Base-by-base conservation (phyloP, 1,139 yeast species). In the Scheffersomyces quercinus region DNA sequence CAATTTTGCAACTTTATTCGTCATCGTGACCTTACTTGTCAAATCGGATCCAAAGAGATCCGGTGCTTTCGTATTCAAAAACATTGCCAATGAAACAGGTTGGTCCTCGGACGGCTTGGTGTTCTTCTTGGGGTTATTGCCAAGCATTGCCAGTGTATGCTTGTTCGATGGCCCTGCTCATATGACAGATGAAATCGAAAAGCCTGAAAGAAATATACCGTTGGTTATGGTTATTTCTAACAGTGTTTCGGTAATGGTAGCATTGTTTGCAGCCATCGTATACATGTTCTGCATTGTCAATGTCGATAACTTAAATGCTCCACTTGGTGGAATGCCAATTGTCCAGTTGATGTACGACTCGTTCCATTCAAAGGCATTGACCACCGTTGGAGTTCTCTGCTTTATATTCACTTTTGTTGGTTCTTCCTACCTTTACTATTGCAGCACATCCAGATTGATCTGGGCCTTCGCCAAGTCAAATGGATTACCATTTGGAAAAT, bases 81-180 rank as follows among this genome's bases (percentile, higher is more conserved):
- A 58, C 11, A 52, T 64, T 15, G 47, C 51, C 29, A 64, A 64
- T 43, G 60, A 59, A 20, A 56, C 66, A 5, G 68, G 67, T 14
- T 64, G 67, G 67, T 44, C 45, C 28, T 59, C 64, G 5, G 55
- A 60, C 29, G 67, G 66, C 0, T 49, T 64, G 30, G 67, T 62
- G 2, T 64, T 64, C 45, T 62, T 62, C 44, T 46, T 64, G 35
- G 62, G 68, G 4, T 48, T 64, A 30, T 51, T 62, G 13, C 68
- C 67, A 3, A 55, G 62, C 28, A 58, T 62, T 42, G 65, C 67
- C 13, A 56, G 58, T 15, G 60, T 64, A 5, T 44, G 58, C 5
- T 46, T 64, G 36, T 63, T 54, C 39, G 68, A 64, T 46, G 65
- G 67, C 7, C 65, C 67, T 12, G 58, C 63, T 32, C 68, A 64